Base-by-base conservation (phyloP, 2,329 filamentous ascomycete genomes). In the Talaromyces atroroseus region DNA sequence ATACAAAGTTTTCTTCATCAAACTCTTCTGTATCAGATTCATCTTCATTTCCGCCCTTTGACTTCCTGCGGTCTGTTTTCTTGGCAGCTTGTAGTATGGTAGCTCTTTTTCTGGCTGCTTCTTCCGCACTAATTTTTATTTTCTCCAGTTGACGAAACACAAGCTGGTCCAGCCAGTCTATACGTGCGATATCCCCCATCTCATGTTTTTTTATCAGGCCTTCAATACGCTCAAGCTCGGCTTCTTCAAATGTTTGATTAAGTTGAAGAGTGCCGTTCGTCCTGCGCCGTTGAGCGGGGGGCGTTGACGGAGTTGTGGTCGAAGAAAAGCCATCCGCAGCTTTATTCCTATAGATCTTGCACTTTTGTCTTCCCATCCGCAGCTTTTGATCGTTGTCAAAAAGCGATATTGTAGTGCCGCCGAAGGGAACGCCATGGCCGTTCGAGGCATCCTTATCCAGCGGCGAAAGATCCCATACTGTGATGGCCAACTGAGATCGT, bases 181-280 rank as follows among this genome's bases (percentile, higher is more conserved):
- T 88, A 16, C 91, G 84, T 0, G 90, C 86, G 24, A 99, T 92
- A 69, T 99, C 94, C 18, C 91, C 92, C 88, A 96, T 95, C 69
- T 99, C 95, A 68, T 97, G 94, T 73, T 96, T 95, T 74, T 99
- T 99, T 69, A 99, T 88, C 21, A 97, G 73, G 54, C 85, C 87
- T 67, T 97, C 92, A 63, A 99, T 82, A 18, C 94, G 82, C 65
- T 96, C 91, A 60, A 96, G 81, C 72, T 99, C 94, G 53, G 90
- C 85, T 58, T 95, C 85, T 63, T 87, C 87, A 57, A 88, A 84
- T n/a, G 83, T 75, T 0, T 76, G 70, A 1, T 79, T 75, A 1
- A 79, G 73, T 1, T 68, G 66, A 52, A 73, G 69, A 42, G 73
- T 74, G 50, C 76, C 75, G 5, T 76, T 77, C 42, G 78, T 80